A percentile compares a stretch with the other conserved stretches of the same genome.
Conservation (phyloP, 192 early-diverging fungal species). For the Geranomyces michiganensis region DNA sequence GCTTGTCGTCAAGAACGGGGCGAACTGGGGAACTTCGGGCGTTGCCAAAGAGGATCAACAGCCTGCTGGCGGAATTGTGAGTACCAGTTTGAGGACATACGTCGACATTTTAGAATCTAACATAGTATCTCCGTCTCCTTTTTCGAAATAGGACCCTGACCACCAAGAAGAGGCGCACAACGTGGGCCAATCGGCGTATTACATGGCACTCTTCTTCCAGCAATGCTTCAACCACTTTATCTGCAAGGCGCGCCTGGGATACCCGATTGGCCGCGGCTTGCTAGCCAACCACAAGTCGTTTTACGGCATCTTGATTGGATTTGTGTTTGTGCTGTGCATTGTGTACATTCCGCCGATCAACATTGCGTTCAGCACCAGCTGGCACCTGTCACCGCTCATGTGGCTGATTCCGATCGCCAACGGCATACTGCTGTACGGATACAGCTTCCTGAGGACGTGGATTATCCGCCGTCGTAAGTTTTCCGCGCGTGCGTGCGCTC, state of each 20-base stretch:
- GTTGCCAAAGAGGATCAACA: conserved; percentile 52
- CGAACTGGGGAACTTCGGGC: conserved; percentile 36
- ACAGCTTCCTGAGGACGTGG: conserved; percentile 68
- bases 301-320: conserved; percentile 70
- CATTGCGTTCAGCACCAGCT: conserved; percentile 57
- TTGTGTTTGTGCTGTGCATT: conserved; percentile 68
- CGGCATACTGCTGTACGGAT: conserved; percentile 76
- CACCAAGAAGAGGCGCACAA: conserved; percentile 67
- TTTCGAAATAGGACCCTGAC: conserved; percentile 22
- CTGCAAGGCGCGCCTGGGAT: conserved; percentile 67
- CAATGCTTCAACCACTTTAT: conserved; percentile 96
- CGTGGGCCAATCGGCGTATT: conserved; percentile 81
- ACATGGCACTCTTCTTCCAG: conserved; percentile 78
- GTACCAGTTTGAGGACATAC: background rate
- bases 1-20: conserved; percentile 35
- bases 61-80: conserved; percentile 33
- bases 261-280: conserved; percentile 66
- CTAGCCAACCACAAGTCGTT: conserved; percentile 78
- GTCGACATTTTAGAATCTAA: background rate
- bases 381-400: conserved; percentile 67
- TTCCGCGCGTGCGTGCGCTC: background rate
- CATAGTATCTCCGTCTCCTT: background rate
- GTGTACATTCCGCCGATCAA: conserved; percentile 85
- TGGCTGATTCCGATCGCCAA: conserved; percentile 88
- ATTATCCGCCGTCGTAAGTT: conserved; percentile 61